Evolutionary conservation across 2,329 filamentous ascomycete species (phyloP), one percentile per base, ranked within the genome.

Genomic region (Aspergillus pseudoviridinutans): DNA sequence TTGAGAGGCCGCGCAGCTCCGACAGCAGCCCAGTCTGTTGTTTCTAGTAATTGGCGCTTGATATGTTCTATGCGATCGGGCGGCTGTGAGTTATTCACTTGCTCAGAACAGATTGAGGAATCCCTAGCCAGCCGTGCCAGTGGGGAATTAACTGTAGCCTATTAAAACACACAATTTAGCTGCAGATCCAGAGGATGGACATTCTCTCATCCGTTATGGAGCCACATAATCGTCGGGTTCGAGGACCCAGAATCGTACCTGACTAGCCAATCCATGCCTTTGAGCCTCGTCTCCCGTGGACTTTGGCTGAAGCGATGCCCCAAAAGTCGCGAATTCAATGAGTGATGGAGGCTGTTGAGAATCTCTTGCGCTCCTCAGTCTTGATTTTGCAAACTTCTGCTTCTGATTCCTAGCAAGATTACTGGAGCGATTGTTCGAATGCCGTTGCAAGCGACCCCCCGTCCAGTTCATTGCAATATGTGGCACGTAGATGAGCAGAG

Each of bases 381-480:
- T 68, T 8, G 67, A 66, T 56, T 68, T 74, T 42, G 68, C 70
- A 57, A 76, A 74, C 41, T 68, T 68, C 46, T 71, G 68, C 56
- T 65, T 74, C 63, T 72, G 69, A 32, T 57, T 56, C 50, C 66
- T 69, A 54, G 64, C 62, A 6, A 65, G 49, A 5, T 61, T 61
- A 44, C 66, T 64, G 46, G 67, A 58, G 41, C 64, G 71, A 56
- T 65, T 66, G 53, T 66, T 69, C 12, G 74, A 74, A 62, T 77
- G 71, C 41, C 76, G 75, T 51, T 71, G 71, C 25, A 79, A 66
- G 54, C 71, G 72, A 32, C 76, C 76, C 55, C 76, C 76, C 25
- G 73, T 78, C 76, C 77, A 78, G 55, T 78, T 78, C 77, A 79
- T 79, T 7, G 14, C 51, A 35, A 6, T 28, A 32, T 47, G 5